Base-by-base conservation (phyloP, 2,329 filamentous ascomycete genomes). In the Aspergillus flavus region DNA sequence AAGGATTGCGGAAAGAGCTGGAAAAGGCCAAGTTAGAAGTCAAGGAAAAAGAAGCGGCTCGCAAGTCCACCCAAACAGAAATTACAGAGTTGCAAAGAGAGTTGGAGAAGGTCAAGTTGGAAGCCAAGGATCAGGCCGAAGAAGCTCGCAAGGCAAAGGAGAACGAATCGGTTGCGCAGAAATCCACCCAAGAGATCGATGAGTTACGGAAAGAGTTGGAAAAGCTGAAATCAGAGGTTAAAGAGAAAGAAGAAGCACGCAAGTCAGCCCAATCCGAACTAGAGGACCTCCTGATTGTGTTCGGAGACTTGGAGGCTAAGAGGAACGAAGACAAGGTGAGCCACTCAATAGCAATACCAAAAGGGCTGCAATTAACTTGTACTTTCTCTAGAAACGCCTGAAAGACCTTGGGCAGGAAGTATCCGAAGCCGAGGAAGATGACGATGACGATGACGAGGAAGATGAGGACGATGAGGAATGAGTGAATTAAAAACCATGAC, bases 61-160 rank as follows among this genome's bases (percentile, higher is more conserved):
- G 86, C 59, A 84, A 87, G 64, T 79, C 85, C 1, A 84, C 85
- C 6, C 91, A 94, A 73, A 83, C 86, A 2, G 91, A 94, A 76
- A 81, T 94, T 52, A 92, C 94, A 68, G 92, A 94, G 75, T 82
- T 94, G 60, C 80, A 94, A 41, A 91, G 94, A 80, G 89, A 94
- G 6, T 92, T 94, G 76, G 88, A 87, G 19, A 92, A 94, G n/a
- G 32, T 55, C 52, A 55, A 55, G 72, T 74, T 93, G n/a, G 92
- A 95, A 76, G 90, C 92, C 60, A 94, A 94, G 79, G 82, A 87
- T 53, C 84, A 84, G 50, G 87, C 86, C 69, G 93, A 94, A 73
- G 94, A 92, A 84, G 90, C 52, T 39, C n/a, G 10, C 23, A 72
- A 71, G 55, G 69, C 72, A 28, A 66, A 68, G 30, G 70, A 74